Evolutionary conservation across 768 basidiomycete genomes (phyloP).

Genomic region (Cystobasidium onofrii): DNA sequence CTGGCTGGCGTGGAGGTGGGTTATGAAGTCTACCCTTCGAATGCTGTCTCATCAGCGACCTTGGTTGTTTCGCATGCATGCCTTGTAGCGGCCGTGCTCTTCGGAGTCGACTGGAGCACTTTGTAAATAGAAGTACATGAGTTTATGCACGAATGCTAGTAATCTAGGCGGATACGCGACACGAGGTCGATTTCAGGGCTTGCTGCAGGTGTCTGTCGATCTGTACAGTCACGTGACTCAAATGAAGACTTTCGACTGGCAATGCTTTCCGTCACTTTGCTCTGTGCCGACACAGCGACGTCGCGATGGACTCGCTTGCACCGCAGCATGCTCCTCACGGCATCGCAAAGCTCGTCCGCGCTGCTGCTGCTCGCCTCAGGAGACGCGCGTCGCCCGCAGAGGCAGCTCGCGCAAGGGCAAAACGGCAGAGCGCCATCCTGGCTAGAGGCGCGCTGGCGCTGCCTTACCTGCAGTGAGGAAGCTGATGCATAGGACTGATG

Average conservation of each 20-base stretch:
- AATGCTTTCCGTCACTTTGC: too few species aligned
- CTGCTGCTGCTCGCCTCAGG: not conserved
- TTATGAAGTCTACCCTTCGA: constrained; percentile 84
- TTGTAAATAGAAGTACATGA: not conserved
- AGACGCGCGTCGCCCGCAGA: not conserved
- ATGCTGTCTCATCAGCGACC: constrained; percentile 42
- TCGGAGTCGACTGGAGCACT: not conserved
- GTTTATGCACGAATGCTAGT: too few species aligned
- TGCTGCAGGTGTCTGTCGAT: too few species aligned
- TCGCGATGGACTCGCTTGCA: too few species aligned
- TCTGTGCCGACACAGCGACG: too few species aligned
- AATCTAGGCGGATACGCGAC: too few species aligned
- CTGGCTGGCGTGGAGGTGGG: constrained; percentile 65
- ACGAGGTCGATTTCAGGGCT: too few species aligned
- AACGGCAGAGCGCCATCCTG: not conserved
- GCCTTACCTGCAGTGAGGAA: constrained; percentile 2
- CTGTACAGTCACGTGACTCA: too few species aligned
- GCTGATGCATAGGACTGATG: not conserved
- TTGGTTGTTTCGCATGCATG: not conserved
- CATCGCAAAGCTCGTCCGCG: not conserved
- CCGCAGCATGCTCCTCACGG: not conserved
- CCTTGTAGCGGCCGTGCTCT: not conserved
- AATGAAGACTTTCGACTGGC: too few species aligned
- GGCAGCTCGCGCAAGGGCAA: not conserved
- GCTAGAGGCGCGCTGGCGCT: not conserved